Base-by-base conservation (phyloP, 352 stramenopile genomes). In the Globisporangium nagaii region DNA sequence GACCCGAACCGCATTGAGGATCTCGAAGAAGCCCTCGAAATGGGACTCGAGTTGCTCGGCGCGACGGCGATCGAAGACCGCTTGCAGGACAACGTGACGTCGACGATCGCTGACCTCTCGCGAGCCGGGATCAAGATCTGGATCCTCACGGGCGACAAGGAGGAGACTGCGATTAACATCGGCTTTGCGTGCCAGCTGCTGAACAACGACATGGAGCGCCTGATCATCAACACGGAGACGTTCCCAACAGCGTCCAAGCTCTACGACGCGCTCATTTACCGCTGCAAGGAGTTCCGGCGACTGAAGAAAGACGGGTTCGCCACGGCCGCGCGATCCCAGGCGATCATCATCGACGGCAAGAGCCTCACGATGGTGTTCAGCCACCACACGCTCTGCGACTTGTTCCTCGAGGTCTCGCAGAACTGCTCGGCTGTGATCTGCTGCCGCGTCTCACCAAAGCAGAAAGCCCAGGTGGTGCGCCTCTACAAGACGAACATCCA, bases 161-260 rank as follows among this genome's bases (percentile, higher is more conserved):
- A 98, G 60, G 93, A 98, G 60, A 98, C 95, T 0, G 93, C 95
- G n/a, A 97, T 98, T 64, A 98, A 98, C 65, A 98, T 98, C 63
- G 91, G 84, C n/a, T 96, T 91, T 71, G 84, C 84, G 0, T 99
- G 96, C 45, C 93, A 96, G 58, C 81, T 99, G 24, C 82, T 99
- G 15, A 96, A 90, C 51, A 93, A 96, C 35, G 94, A 97, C 64
- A 98, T 98, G 95, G 85, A 97, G 47, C 76, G 84, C 0, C 69
- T 95, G 13, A 74, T 93, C 44, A 80, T 96, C 62, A 91, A 92
- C 51, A 66, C 56, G 0, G 85, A 93, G 22, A 76, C 65, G 22
- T 73, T 68, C 47, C 67, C 76, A 22, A 84, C 68, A 0, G 66
- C 66, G 6, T 83, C 71, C 2, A 59, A 62, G 40, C 66, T 92